Percentiles rank a stretch among this genome's conserved stretches.
These are phyloP conservation scores for Protostelium mycophagum DNA, from an alignment of 78 protist species.

Conservation along the genomic window DNA sequence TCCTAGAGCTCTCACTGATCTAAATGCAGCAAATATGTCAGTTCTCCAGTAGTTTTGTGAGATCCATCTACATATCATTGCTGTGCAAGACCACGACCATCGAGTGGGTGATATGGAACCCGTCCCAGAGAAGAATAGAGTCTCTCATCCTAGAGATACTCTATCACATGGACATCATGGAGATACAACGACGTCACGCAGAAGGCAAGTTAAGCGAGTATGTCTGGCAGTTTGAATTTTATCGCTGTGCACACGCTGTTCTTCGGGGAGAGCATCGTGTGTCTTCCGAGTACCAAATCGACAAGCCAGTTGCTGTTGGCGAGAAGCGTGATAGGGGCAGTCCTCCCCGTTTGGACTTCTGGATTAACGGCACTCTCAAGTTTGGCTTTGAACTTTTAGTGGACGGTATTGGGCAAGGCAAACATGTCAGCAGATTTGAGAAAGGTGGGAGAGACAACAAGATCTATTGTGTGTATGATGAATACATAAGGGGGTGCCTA, in stretches of 20 bases:
- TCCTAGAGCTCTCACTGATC: constrained; percentile 1
- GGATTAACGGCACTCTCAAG: background rate
- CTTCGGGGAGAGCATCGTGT: constrained; percentile 2
- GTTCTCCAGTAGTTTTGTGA: constrained; percentile 1
- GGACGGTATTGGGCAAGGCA: constrained; percentile 2
- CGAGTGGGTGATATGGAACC: background rate
- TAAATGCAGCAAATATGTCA: background rate
- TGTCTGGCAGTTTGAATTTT: constrained; percentile 1
- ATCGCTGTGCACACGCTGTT: constrained; percentile 2
- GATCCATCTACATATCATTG: constrained; percentile 1
- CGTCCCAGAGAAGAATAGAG: constrained; percentile 1
- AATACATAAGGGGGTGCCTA: background rate
- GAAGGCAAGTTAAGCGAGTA: constrained; percentile 1
- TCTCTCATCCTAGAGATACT: constrained; percentile 1
- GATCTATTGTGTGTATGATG: background rate
- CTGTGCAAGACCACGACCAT: constrained; percentile 2
- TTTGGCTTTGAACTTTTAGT: background rate
- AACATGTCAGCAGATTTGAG: constrained; percentile 1
- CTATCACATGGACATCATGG: constrained; percentile 1
- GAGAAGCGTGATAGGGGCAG: constrained; percentile 2
- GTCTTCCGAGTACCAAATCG: background rate
- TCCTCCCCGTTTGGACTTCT: constrained; percentile 2
- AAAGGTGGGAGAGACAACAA: constrained; percentile 1
- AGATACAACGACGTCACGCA: background rate
- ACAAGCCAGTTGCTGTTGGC: constrained; percentile 2